Base-by-base conservation (phyloP, 805 yeast genomes). In the Zygoascus flipseniorum region DNA sequence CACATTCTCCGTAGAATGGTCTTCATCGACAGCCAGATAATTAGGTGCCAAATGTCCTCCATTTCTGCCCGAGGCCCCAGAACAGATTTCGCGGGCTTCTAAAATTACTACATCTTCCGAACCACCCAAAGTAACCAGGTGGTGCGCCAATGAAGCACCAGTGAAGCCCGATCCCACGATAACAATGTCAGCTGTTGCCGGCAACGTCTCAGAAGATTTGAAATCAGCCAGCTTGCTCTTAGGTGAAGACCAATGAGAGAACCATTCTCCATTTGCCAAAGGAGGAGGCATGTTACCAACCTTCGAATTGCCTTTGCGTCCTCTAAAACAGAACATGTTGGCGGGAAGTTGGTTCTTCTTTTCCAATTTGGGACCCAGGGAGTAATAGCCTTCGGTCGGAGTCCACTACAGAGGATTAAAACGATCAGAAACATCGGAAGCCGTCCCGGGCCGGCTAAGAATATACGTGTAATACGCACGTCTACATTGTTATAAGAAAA, bases 11-110 rank as follows among this genome's bases (percentile, higher is more conserved):
- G 8, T 2, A 18, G 18, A 8, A 16, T 16, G n/a, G 5, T 46
- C 41, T n/a, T 46, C 49, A n/a, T 16, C 26, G 16, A 31, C 44
- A 9, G 39, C 49, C 5, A 20, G 28, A 31, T 46, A 50, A 31
- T 52, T 35, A 5, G 78, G 78, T 47, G 74, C 73, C 52, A 76
- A 57, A 56, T 76, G 80, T 2, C 80, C 80, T 20, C 80, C 79
- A 54, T 76, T 76, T 53, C 80, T 63, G 8, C 76, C 79, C 1
- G 78, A 73, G 6, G 79, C 80, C 35, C 76, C 76, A 10, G 71
- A 63, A 48, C 75, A 71, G 8, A 65, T 55, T 28, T 65, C 68
- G 47, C 76, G 62, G 2, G 78, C 79, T 56, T 76, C 80, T 8
- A 72, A 63, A 58, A 76, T 47, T 1, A 63, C 65, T 6, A 69